A percentile compares a stretch with the other conserved stretches of the same genome.
Evolutionary conservation across 768 basidiomycete genomes (phyloP).

Genomic region (Pholiota conissans): DNA sequence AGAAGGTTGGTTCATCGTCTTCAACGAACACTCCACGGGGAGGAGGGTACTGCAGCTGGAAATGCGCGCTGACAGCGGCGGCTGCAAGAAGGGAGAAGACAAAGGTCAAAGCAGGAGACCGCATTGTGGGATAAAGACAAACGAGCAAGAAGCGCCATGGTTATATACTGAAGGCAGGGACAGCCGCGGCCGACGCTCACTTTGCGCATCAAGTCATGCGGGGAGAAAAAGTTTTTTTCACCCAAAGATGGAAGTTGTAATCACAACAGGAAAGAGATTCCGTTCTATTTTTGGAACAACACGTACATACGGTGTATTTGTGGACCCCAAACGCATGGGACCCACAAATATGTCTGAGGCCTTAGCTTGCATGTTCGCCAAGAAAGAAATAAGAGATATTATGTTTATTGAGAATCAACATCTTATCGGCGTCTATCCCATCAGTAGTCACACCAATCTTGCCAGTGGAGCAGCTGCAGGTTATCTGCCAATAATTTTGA

Average conservation of each 20-base stretch:
- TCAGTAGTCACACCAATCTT: no score
- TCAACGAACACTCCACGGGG: conserved; percentile 72
- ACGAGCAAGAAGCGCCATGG: neutral
- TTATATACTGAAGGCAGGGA: neutral
- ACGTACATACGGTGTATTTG: neutral
- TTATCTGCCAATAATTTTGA: no score
- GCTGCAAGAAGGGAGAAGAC: conserved; percentile 37
- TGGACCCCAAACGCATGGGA: neutral
- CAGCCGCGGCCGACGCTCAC: neutral
- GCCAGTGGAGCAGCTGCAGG: no score
- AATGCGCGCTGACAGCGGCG: conserved; percentile 64
- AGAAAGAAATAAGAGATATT: neutral
- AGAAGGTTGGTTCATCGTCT: conserved; percentile 58
- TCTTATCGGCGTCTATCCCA: no score
- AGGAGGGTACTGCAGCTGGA: conserved; percentile 74
- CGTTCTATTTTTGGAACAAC: neutral
- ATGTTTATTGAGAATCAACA: no score
- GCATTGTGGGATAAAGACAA: conserved; percentile 16
- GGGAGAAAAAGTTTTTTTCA: conserved; percentile 15
- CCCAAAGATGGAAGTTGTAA: neutral
- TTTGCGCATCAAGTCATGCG: neutral
- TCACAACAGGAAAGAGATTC: conserved; percentile 1
- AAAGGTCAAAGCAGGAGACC: conserved; percentile 17
- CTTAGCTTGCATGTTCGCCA: no score
- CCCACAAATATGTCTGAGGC: neutral